Evolutionary conservation across 257 asterid genomes (phyloP), one percentile per base, ranked within the genome.

Genomic region (Petrea volubilis): DNA sequence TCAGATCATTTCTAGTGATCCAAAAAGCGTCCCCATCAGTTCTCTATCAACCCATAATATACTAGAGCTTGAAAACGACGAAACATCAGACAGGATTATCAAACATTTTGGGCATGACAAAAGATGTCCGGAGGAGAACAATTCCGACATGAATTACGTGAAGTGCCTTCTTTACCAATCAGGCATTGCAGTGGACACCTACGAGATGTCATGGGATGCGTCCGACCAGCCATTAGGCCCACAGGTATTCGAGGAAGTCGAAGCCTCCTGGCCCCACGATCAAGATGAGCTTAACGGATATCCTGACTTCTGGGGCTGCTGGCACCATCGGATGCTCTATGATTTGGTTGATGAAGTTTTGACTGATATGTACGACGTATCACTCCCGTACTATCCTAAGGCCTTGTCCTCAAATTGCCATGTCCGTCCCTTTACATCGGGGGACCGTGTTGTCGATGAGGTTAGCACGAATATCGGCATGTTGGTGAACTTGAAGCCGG

Each of bases 281-380:
- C 59, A 21, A 44, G 71, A 61, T 27, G 56, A 78, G 78, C 13
- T 76, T 36, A 59, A 31, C 8, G 80, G 76, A 62, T 60, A 49
- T 70, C 83, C 76, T 11, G 87, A 88, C 9, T 78, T 77, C 51
- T 47, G 36, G 9, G 78, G 78, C 64, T 84, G 82, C 61, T 71
- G 84, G 80, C 96, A 89, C 75, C 97, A 89, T 73, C 86, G 70
- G 63, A 80, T 86, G 84, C 62, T 94, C 59, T 91, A 87, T 72
- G 97, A 86, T 74, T 70, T 83, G 72, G 89, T 82, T 0, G 86
- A 86, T 34, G 98, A 91, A 77, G 84, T 74, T 56, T 61, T 91
- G 46, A 46, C 76, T 2, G 81, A 82, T 17, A 34, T 88, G 8
- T 88, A 77, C 7, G 89, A 88, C 2, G 27, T 53, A 21, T 84